Percentiles rank a stretch among this genome's conserved stretches.
Conservation (phyloP, 768 basidiomycete species). For the Pilatotrama ljubarskyi region DNA sequence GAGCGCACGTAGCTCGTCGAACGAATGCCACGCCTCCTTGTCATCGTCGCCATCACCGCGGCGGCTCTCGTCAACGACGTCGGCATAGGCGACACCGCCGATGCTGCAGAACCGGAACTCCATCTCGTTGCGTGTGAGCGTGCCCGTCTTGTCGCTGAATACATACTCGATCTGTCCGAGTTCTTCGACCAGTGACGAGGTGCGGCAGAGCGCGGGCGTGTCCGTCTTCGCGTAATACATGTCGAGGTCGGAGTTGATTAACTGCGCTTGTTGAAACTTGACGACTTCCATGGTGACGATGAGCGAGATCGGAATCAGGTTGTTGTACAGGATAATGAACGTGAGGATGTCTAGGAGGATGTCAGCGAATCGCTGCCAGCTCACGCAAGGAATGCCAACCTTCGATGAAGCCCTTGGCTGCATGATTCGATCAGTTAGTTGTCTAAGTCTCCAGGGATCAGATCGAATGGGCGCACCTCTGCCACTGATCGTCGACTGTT, state of each 20-base stretch:
- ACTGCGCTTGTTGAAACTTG: slow-evolving; percentile 95
- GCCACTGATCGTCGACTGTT: slow-evolving; percentile 56
- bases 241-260: slow-evolving; percentile 97
- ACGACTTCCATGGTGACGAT: slow-evolving; percentile 99
- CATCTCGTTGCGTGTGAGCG: slow-evolving; percentile 97
- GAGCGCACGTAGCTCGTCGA: slow-evolving; percentile 65
- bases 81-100: slow-evolving; percentile 87
- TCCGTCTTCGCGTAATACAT: slow-evolving; percentile 98
- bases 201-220: slow-evolving; percentile 96
- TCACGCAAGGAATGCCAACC: slow-evolving; percentile 41
- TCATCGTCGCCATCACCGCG: slow-evolving; percentile 58
- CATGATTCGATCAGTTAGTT: slow-evolving; percentile 1
- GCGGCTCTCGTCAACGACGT: slow-evolving; percentile 85
- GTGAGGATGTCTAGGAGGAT: slow-evolving; percentile 80
- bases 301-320: slow-evolving; percentile 97
- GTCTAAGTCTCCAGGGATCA: neutral
- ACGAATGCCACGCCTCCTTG: slow-evolving; percentile 72
- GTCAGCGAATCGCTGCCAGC: neutral
- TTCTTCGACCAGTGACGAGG: slow-evolving; percentile 96
- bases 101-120: slow-evolving; percentile 91
- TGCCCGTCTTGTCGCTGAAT: slow-evolving; percentile 94
- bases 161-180: slow-evolving; percentile 97
- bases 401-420: slow-evolving; percentile 82
- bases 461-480: slow-evolving; percentile 46
- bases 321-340: slow-evolving; percentile 98